Evolutionary conservation across 2,329 filamentous ascomycete species (phyloP).

Genomic region (Leptographium galeiforme): DNA sequence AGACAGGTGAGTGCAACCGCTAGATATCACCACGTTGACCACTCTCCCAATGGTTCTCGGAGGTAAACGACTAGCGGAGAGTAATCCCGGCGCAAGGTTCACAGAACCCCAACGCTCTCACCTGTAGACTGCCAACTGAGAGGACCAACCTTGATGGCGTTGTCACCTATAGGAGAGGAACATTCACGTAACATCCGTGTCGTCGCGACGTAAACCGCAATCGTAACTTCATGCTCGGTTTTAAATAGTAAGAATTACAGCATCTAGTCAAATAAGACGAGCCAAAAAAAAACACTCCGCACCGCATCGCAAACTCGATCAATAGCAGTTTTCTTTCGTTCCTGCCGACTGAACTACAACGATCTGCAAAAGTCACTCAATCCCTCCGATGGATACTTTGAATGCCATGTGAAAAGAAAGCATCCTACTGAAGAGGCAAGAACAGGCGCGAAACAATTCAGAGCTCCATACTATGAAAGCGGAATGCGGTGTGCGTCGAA

Average conservation of each 20-base stretch:
- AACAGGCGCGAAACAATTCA: too few species aligned
- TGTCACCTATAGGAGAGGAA: conserved; percentile 78
- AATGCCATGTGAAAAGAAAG: background rate
- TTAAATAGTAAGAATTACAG: conserved; percentile 7
- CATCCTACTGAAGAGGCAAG: background rate
- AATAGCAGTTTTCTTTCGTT: background rate
- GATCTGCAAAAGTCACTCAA: background rate
- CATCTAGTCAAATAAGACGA: conserved; percentile 5
- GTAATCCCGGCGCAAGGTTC: conserved; percentile 35
- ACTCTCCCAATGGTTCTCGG: conserved; percentile 53
- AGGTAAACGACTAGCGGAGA: conserved; percentile 95
- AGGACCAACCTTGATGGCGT: conserved; percentile 43
- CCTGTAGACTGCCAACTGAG: conserved; percentile 68
- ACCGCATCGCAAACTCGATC: background rate
- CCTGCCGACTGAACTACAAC: background rate
- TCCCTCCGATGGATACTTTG: background rate
- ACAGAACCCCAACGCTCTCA: conserved; percentile 45
- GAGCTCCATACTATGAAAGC: background rate
- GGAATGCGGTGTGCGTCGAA: background rate
- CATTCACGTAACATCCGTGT: conserved; percentile 26
- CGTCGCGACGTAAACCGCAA: background rate
- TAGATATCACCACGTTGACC: conserved; percentile 84
- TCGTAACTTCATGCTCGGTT: conserved; percentile 33
- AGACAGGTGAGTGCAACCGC: conserved; percentile 31
- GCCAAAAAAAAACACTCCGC: background rate